Base-by-base conservation (phyloP, 1,284 basidiomycete species). In the Sutorius eximius region DNA sequence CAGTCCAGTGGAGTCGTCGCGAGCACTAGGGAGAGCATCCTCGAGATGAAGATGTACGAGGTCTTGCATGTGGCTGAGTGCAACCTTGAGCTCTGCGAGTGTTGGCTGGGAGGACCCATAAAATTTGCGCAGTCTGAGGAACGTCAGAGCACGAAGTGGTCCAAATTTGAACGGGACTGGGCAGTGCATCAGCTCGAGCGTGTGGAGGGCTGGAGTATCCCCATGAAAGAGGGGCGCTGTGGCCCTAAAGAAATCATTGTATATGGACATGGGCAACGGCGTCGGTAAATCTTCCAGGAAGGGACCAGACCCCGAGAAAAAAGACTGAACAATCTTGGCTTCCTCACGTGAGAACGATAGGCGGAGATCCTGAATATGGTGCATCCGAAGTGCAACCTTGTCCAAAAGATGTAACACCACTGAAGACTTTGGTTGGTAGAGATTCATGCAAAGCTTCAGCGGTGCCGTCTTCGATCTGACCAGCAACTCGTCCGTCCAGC, bases 401-500 rank as follows among this genome's bases (percentile, higher is more conserved):
- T 61, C 60, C 24, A 74, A 48, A 27, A 61, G 50, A 30, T 61
- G 32, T 13, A 63, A 44, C 32, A 59, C 59, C 22, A 46, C 53
- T 7, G 55, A 57, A 3, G 52, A 53, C 37, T 57, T 49, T n/a
- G 49, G n/a, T 41, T 57, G 63, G 1, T 43, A 49, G 10, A 61
- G 50, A 50, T 71, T 62, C 3, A 61, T 55, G 34, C 50, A 41
- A 24, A 75, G 54, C 38, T 56, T 62, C 27, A 78, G 54, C 3
- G 69, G 66, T 16, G 61, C 63, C 42, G 53, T 63, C 57, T 71
- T 73, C 3, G 76, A 77, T 12, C 76, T 61, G 24, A 57, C 49
- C 7, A 78, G 56, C 60, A 77, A 70, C 49, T 68, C 69, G 36
- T 69, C 62, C 12, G 66, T 70, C 66, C 69, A 72, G 20, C 53